Evolutionary conservation across 352 stramenopile genomes (phyloP), one percentile per base, ranked within the genome.

Genomic region (Globisporangium megalacanthum): DNA sequence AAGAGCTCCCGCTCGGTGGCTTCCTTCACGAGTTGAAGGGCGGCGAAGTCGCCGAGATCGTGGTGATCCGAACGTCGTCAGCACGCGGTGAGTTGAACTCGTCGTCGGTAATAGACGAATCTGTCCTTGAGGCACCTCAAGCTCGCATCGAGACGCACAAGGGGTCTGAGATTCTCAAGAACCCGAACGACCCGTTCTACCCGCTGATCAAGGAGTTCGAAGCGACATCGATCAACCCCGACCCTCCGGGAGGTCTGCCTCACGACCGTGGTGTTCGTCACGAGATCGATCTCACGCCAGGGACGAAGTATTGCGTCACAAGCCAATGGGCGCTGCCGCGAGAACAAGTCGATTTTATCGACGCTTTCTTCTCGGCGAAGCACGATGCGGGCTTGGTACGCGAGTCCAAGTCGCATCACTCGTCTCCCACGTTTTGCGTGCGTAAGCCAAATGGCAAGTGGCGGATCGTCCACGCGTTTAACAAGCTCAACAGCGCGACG

Each of bases 401-500:
- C 0, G 65, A 68, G 25, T 60, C 35, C 0, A 62, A 42, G n/a
- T 74, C 65, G 0, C 63, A 61, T 1, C 61, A 71, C 41, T 62
- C 49, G 1, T 66, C 44, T 15, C 58, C 50, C 0, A 76, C 57
- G 0, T 70, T 73, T 44, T 76, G 68, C 22, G 36, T 75, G 0
- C 61, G 68, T 48, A 73, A 71, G 49, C 45, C 66, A 1, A 72
- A 31, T 1, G 52, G 58, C 0, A 36, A 33, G 0, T 75, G 67
- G 58, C 44, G 55, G 3, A 72, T 75, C 41, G 60, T 79, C n/a
- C 68, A 76, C 39, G 62, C 59, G 0, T 72, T 61, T 50, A 74
- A 74, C 52, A 76, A 69, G 44, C 52, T 74, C 1, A 79, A 79
- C 42, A 49, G 49, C 2, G 60, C 45, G 1, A 76, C 61, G 0